These are phyloP conservation scores for Kalanchoe fedtschenkoi DNA, from an alignment of 164 flowering plant species.

Conservation along the genomic window DNA sequence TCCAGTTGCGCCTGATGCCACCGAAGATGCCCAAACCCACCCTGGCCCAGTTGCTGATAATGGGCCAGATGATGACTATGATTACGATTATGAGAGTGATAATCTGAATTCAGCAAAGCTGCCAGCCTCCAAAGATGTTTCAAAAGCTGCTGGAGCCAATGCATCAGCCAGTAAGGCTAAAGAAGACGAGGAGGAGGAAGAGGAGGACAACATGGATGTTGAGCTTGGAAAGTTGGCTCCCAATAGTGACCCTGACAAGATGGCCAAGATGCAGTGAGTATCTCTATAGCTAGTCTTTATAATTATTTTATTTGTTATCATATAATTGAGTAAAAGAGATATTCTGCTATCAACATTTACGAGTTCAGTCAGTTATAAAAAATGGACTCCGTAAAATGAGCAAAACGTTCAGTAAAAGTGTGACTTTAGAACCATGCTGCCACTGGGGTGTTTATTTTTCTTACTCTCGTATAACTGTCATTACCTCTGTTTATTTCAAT, in stretches of 20 bases:
- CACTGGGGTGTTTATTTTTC: not conserved
- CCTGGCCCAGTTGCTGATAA: conserved; percentile 9
- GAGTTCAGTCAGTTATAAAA: not conserved
- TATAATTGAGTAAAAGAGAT: too few relatives aligned
- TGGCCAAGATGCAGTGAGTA: conserved; percentile 88
- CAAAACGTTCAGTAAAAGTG: not conserved
- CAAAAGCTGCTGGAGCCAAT: conserved; percentile 9
- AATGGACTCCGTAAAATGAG: not conserved
- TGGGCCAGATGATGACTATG: conserved; percentile 21
- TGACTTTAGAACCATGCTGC: not conserved
- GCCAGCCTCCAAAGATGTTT: conserved; percentile 15
- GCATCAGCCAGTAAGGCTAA: conserved; percentile 35
- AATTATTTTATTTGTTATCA: not conserved
- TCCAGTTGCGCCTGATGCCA: conserved; percentile 32
- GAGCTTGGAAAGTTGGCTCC: conserved; percentile 59
- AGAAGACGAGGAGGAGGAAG: conserved; percentile 87
- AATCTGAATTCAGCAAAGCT: conserved; percentile 7
- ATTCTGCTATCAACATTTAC: not conserved
- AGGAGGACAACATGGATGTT: conserved; percentile 89
- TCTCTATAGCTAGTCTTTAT: not conserved
- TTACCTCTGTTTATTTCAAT: not conserved
- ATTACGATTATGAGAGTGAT: conserved; percentile 4
- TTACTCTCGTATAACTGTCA: not conserved
- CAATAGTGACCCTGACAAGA: conserved; percentile 65
- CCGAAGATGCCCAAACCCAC: conserved; percentile 19